Evolutionary conservation across 352 stramenopile genomes (phyloP), one percentile per base, ranked within the genome.

Genomic region (Phytophthora pseudosyringae): DNA sequence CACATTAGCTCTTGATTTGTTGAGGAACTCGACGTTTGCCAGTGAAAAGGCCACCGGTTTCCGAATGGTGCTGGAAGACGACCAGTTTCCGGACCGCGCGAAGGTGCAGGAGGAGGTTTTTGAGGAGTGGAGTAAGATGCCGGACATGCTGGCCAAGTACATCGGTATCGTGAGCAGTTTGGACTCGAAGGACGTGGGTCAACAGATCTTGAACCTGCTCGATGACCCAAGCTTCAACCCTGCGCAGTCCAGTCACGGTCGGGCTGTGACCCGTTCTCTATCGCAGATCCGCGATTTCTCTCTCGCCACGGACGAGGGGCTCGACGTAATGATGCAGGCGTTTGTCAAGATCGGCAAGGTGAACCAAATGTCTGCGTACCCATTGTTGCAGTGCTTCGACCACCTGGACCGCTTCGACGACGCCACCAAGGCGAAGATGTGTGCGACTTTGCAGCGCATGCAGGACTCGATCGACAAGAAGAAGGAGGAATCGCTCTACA

Each of bases 301-400:
- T 21, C 48, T 94, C 18, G 67, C 83, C 10, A 94, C 86, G 10
- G 83, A 92, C 31, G 86, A 93, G 56, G 84, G 84, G 36, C 71
- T 92, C 4, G 80, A 91, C 10, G 67, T 95, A n/a, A 88, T 91
- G 79, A 64, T 74, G 1, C 62, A 93, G 33, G 75, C 79, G 48
- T 95, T 95, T 64, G 70, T 68, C 10, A 90, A 89, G 68, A 88
- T 93, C 25, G 86, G 84, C 51, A 94, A 93, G 70, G 78, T 92
- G 52, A 95, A 93, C 72, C 81, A 95, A 60, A 93, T 92, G 84
- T 87, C 84, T 33, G 84, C 80, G 50, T 94, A 95, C 55, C 77
- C 86, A 45, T 77, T 95, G 64, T 45, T 95, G 62, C 79, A 86
- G 65, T 88, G 78, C 61, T 95, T 95, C 49, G 86, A 92, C 55